A percentile compares a stretch with the other conserved stretches of the same genome.
Evolutionary conservation across 371 early-diverging fungal genomes (phyloP).

Genomic region (Chytridium lagenaria): DNA sequence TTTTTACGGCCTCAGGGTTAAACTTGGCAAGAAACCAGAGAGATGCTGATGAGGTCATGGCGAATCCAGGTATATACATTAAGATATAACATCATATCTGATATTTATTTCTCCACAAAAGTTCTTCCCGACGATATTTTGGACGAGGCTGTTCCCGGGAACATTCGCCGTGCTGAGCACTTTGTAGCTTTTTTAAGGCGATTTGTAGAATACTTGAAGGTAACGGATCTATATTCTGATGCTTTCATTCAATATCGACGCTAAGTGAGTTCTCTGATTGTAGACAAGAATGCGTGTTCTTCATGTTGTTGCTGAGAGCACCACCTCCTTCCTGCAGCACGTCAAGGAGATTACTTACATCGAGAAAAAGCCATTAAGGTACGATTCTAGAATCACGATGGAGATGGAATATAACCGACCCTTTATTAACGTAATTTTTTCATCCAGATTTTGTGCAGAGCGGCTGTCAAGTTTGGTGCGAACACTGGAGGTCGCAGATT

Average conservation of each 20-base stretch:
- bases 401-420: constrained; percentile 3
- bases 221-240: constrained; percentile 32
- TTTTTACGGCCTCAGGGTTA: constrained; percentile 68
- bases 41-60: constrained; percentile 56
- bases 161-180: constrained; percentile 96
- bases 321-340: constrained; percentile 90
- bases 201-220: constrained; percentile 98
- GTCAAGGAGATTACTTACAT: constrained; percentile 93
- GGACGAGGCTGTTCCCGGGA: constrained; percentile 97
- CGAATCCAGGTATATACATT: constrained; percentile 56
- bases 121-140: constrained; percentile 93
- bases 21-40: constrained; percentile 62
- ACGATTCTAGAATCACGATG: no score
- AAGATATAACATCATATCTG: background rate
- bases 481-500: constrained; percentile 88
- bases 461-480: constrained; percentile 88
- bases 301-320: constrained; percentile 98
- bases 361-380: constrained; percentile 90
- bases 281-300: constrained; percentile 95
- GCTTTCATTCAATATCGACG: background rate
- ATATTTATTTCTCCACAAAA: no score
- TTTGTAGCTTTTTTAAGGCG: constrained; percentile 97
- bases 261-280: background rate
- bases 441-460: constrained; percentile 83
- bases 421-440: background rate